Base-by-base conservation (phyloP, 1,284 basidiomycete genomes). In the Athelia psychrophila region DNA sequence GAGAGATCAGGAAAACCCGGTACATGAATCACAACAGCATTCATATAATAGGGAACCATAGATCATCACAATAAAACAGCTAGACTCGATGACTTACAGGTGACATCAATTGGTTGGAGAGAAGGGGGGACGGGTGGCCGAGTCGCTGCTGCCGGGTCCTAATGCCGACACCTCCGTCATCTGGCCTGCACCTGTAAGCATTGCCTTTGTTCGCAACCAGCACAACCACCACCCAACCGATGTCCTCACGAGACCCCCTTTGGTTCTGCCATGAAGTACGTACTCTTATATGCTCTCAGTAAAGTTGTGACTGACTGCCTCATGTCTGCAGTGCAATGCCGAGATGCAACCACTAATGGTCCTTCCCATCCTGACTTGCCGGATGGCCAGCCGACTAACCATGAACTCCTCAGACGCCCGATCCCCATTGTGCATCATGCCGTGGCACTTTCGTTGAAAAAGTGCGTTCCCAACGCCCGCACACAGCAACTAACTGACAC, bases 291-390 rank as follows among this genome's bases (percentile, higher is more conserved):
- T 47, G 23, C 16, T 9, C 51, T 25, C 32, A 30, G n/a, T n/a
- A 30, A 46, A 18, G 25, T 54, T 47, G 49, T 25, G 51, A 48
- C 48, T 61, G 5, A 55, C 52, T 54, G 23, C 59, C 56, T 47
- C 48, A 50, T 57, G 32, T 50, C 47, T 23, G 13, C 61, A 89
- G 89, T 91, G 89, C 61, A 76, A 83, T 65, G 78, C 84, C 53
- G 89, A 91, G 69, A 91, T 88, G 86, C 70, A 81, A 49, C 88
- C 89, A 2, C 66, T 91, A 48, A 90, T 91, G 88, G 89, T 89
- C 56, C 50, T 77, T 67, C 47, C 6, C 13, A 13, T 30, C 18
- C 16, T 23, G 6, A 36, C 5, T 8, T 20, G 18, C 24, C n/a
- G 16, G 47, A 32, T 44, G 4, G 22, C 18, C 24, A 59, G 54